Evolutionary conservation across 2,329 filamentous ascomycete species (phyloP), one percentile per base, ranked within the genome.

Genomic region (Cadophora sp.): DNA sequence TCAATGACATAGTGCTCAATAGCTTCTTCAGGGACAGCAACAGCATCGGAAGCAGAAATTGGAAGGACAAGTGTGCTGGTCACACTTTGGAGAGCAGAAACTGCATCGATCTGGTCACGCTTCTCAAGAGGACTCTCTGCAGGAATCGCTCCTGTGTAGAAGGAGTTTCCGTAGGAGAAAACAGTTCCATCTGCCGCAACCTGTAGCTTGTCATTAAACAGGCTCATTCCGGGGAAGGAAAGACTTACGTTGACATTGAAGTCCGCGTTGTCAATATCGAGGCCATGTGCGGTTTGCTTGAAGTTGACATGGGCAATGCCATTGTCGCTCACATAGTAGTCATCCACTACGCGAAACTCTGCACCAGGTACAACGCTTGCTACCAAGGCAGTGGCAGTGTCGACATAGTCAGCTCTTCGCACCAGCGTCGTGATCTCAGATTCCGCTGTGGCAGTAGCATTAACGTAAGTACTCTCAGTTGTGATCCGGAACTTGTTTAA

Each of bases 281-380:
- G 75, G 1, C 83, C 86, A 64, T 88, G 84, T 7, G 81, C 79
- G 0, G 86, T 88, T 78, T 89, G 87, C 77, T 85, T 86, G 74
- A 89, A 87, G 76, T 87, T 82, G 70, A 88, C 85, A 72, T 89
- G 87, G 0, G 81, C 81, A 68, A 89, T 80, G 9, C 86, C 86
- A 64, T 87, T 87, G 56, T 73, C 76, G n/a, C 86, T 82, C 12
- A 85, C 79, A 61, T 88, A 89, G 51, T 64, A 34, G 73, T 88
- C 85, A 0, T 81, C 75, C 0, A 84, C 82, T 7, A 86, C 70
- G 24, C 86, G 84, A 76, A 88, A 89, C 26, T 76, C 75, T 19
- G 79, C 75, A 62, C 73, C 77, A 2, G 80, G 80, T 1, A 75
- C 71, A 12, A 77, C 76, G 9, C 62, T 77, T 77, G 83, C 81